These are phyloP conservation scores for Dentipellis sp. DNA, from an alignment of 768 basidiomycete species.

Conservation along the genomic window DNA sequence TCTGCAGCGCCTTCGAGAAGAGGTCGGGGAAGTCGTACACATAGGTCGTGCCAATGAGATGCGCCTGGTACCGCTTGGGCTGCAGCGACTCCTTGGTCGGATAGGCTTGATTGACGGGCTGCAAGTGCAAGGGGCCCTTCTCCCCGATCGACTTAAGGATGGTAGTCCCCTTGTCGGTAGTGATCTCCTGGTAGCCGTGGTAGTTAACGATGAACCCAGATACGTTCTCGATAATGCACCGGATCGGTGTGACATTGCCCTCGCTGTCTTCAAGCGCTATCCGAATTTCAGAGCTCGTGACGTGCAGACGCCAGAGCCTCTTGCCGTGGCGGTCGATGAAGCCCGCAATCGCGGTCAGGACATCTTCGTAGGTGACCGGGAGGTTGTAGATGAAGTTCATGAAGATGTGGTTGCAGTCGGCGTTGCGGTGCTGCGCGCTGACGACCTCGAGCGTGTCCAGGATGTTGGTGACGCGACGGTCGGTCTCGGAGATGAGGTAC, in stretches of 20 bases:
- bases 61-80: conserved; percentile 98
- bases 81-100: conserved; percentile 97
- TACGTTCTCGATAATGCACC: conserved; percentile 97
- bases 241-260: conserved; percentile 92
- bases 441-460: conserved; percentile 95
- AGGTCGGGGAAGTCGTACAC: conserved; percentile 99
- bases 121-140: conserved; percentile 92
- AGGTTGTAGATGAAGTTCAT: conserved; percentile 99
- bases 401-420: conserved; percentile 98
- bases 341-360: conserved; percentile 93
- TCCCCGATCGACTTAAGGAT: conserved; percentile 98
- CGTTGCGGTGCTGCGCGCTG: conserved; percentile 78
- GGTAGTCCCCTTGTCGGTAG: conserved; percentile 88
- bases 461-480: conserved; percentile 88
- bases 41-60: conserved; percentile 96
- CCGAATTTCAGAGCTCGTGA: conserved; percentile 95
- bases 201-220: conserved; percentile 98
- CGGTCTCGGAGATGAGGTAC: conserved; percentile 97
- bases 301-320: conserved; percentile 94
- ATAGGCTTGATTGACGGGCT: conserved; percentile 89
- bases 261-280: conserved; percentile 91
- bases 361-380: conserved; percentile 91
- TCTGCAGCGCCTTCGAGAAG: conserved; percentile 93
- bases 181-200: conserved; percentile 96
- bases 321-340: conserved; percentile 99